These are phyloP conservation scores for Colletotrichum cordylinicola DNA, from an alignment of 2,329 filamentous ascomycete genomes.

Conservation along the genomic window DNA sequence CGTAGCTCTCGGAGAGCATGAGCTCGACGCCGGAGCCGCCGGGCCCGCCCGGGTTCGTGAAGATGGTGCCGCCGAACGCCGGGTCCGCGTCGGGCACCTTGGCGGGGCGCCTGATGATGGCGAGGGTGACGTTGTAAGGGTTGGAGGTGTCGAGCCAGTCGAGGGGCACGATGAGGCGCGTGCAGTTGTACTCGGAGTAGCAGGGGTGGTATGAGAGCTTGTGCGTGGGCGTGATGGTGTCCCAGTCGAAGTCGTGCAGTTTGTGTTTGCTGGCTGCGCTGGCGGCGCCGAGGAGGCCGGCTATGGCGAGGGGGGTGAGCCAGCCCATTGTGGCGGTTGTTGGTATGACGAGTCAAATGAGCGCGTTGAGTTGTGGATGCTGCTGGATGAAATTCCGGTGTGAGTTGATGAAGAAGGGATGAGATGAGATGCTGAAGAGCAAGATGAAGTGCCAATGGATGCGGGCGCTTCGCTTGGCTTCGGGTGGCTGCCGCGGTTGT, in stretches of 20 bases:
- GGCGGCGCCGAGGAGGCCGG: background rate
- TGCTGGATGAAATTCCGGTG: background rate
- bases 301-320: background rate
- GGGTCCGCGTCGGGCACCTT: slow-evolving; percentile 40
- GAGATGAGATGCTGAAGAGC: background rate
- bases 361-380: background rate
- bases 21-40: slow-evolving; percentile 43
- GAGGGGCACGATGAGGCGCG: slow-evolving; percentile 47
- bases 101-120: slow-evolving; percentile 46
- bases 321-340: background rate
- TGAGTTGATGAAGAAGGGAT: background rate
- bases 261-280: background rate
- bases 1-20: slow-evolving; percentile 28
- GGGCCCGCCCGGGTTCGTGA: slow-evolving; percentile 52
- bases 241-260: slow-evolving; percentile 38
- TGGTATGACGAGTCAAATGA: background rate
- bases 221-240: slow-evolving; percentile 34
- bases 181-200: slow-evolving; percentile 43
- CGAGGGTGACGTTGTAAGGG: slow-evolving; percentile 38
- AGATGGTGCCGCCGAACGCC: slow-evolving; percentile 45
- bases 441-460: no score
- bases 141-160: slow-evolving; percentile 40
- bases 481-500: background rate
- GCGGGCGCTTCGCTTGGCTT: background rate
- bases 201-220: slow-evolving; percentile 45